These are phyloP conservation scores for Acacia acuminata DNA, from an alignment of 306 rosid species.

Conservation along the genomic window DNA sequence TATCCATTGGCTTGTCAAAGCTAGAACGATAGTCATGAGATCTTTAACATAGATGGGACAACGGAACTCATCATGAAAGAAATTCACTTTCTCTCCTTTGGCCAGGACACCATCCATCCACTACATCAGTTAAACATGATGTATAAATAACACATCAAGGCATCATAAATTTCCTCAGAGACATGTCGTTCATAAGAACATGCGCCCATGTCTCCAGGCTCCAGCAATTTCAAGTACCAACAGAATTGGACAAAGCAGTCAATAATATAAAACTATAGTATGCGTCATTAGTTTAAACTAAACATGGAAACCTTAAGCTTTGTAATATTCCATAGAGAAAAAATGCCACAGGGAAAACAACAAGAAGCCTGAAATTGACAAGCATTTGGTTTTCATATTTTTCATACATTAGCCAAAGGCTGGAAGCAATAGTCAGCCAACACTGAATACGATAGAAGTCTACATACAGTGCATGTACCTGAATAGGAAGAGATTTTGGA, in stretches of 20 bases:
- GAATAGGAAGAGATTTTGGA: conserved; percentile 91
- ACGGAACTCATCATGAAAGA: conserved; percentile 87
- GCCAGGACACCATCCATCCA: conserved; percentile 82
- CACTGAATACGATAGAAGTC: conserved; percentile 13
- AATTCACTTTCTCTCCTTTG: conserved; percentile 55
- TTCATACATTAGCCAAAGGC: conserved; percentile 10
- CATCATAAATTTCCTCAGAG: conserved; percentile 25
- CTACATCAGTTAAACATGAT: conserved; percentile 51
- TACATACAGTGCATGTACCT: conserved; percentile 47
- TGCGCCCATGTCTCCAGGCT: conserved; percentile 1
- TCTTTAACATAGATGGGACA: conserved; percentile 91
- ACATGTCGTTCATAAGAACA: conserved; percentile 11
- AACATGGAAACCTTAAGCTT: conserved; percentile 2
- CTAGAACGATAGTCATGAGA: conserved; percentile 57
- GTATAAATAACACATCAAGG: conserved; percentile 22
- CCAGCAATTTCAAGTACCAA: neutral
- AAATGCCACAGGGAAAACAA: neutral
- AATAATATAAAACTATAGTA: conserved; percentile 21
- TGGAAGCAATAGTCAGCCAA: conserved; percentile 29
- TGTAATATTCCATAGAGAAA: conserved; percentile 4
- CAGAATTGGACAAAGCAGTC: neutral
- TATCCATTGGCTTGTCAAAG: conserved; percentile 66
- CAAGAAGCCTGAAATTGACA: neutral
- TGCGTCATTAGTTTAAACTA: neutral
- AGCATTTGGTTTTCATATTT: conserved; percentile 8